These are phyloP conservation scores for Escovopsis sp. DNA, from an alignment of 2,329 filamentous ascomycete genomes.

Conservation along the genomic window DNA sequence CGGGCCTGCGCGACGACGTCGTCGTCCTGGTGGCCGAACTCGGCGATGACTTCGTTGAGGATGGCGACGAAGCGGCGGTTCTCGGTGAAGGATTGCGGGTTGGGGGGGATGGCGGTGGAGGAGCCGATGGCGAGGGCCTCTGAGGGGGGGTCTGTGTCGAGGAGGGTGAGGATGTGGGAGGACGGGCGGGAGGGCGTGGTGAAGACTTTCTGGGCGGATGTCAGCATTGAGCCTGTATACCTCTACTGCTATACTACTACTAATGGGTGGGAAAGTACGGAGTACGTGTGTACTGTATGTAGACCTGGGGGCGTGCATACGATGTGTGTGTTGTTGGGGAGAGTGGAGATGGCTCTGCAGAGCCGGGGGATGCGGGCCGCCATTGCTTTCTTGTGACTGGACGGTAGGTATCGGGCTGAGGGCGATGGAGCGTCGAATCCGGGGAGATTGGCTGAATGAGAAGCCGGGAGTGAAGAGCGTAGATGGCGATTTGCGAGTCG, in stretches of 20 bases:
- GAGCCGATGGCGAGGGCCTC: conserved; percentile 42
- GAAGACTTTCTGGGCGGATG: conserved; percentile 38
- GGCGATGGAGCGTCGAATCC: no score
- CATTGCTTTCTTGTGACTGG: no score
- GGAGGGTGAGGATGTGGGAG: conserved; percentile 42
- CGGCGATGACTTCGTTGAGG: conserved; percentile 39
- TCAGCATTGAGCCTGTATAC: no score
- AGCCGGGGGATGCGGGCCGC: neutral
- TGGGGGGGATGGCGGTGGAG: conserved; percentile 43
- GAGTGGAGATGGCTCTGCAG: conserved; percentile 26
- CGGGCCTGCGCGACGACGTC: conserved; percentile 40
- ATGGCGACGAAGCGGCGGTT: conserved; percentile 46
- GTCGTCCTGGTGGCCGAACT: conserved; percentile 42
- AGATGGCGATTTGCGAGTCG: no score
- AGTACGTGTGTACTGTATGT: conserved; percentile 1
- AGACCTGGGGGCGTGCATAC: conserved; percentile 22
- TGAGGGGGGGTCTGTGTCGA: conserved; percentile 41
- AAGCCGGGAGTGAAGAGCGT: no score
- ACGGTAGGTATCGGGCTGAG: no score
- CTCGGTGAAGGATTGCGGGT: conserved; percentile 42
- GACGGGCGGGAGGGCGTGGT: conserved; percentile 29
- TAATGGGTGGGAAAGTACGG: no score
- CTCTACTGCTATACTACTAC: no score
- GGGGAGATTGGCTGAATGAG: no score
- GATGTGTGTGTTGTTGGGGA: conserved; percentile 38